phyloP scores from a whole-genome alignment of 805 yeast species.

The Osmozyma mogii region DNA sequence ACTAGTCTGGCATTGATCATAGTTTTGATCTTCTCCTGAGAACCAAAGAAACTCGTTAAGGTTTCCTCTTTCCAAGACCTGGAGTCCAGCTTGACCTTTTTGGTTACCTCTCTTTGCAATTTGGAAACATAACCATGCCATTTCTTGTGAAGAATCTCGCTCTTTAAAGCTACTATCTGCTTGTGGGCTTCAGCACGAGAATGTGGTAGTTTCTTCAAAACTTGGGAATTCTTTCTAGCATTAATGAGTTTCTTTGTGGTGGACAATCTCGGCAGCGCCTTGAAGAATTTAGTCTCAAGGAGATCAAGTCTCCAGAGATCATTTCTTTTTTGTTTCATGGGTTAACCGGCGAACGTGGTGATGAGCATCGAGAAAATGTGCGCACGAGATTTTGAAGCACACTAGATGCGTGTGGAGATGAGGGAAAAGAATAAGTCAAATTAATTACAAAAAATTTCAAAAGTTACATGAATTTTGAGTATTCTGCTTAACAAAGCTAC shows the following conservation, averaged over 20 bases:
- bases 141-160: slow-evolving; percentile 40
- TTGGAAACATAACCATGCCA: slow-evolving; percentile 38
- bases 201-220: slow-evolving; percentile 33
- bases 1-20: slow-evolving; percentile 27
- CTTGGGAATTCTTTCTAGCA: slow-evolving; percentile 37
- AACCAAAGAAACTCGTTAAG: slow-evolving; percentile 16
- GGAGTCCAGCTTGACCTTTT: slow-evolving; percentile 10
- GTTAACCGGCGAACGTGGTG: neutral
- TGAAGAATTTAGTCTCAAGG: slow-evolving; percentile 42
- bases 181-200: slow-evolving; percentile 34
- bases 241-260: slow-evolving; percentile 39
- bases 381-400: too few species aligned
- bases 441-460: too few species aligned
- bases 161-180: slow-evolving; percentile 39
- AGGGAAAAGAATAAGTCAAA: too few species aligned
- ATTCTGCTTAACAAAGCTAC: too few species aligned
- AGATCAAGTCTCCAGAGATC: slow-evolving; percentile 48
- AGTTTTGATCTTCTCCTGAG: slow-evolving; percentile 12
- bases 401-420: too few species aligned
- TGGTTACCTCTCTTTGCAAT: slow-evolving; percentile 30
- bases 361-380: slow-evolving; percentile 8
- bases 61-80: slow-evolving; percentile 8
- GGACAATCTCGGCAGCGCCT: slow-evolving; percentile 38
- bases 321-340: slow-evolving; percentile 28
- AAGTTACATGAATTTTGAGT: too few species aligned